Conservation (phyloP, 2,329 filamentous ascomycete genomes). For the Epichloe gansuensis region DNA sequence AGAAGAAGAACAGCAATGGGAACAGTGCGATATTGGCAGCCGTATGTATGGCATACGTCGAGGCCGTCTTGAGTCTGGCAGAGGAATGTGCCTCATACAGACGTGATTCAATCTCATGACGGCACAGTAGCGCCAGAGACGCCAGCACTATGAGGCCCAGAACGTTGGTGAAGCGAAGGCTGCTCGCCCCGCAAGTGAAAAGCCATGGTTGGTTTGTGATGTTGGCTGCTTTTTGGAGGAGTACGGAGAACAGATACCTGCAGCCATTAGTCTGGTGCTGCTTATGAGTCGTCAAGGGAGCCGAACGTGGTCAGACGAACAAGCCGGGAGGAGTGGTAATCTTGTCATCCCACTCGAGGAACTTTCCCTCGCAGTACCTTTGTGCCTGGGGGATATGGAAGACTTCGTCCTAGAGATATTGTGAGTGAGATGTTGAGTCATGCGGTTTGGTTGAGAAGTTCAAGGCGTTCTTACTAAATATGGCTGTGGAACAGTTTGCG, state of each 20-base stretch:
- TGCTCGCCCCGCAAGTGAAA: constrained; percentile 16
- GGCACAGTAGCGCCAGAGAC: constrained; percentile 36
- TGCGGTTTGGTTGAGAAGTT: not conserved
- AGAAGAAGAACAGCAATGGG: constrained; percentile 91
- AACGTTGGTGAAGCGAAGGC: constrained; percentile 37
- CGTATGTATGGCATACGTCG: constrained; percentile 40
- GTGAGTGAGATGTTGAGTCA: constrained; percentile 12
- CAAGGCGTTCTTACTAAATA: constrained; percentile 33
- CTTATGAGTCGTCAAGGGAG: not conserved
- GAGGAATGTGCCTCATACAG: constrained; percentile 16
- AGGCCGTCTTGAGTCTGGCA: constrained; percentile 14
- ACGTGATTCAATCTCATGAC: constrained; percentile 35
- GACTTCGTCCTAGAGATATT: constrained; percentile 53
- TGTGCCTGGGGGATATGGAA: constrained; percentile 90
- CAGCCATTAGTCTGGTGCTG: constrained; percentile 1
- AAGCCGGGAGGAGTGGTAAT: constrained; percentile 92
- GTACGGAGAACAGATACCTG: constrained; percentile 34
- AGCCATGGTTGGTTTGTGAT: constrained; percentile 5
- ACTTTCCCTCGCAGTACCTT: constrained; percentile 65
- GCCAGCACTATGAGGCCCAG: constrained; percentile 26
- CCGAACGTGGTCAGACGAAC: constrained; percentile 20
- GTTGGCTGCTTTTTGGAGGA: constrained; percentile 13
- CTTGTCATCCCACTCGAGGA: constrained; percentile 81
- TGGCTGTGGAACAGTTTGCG: constrained; percentile 32
- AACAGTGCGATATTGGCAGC: constrained; percentile 75